Evolutionary conservation across 331 rosid species (phyloP).

Genomic region (Phaseolus coccineus): DNA sequence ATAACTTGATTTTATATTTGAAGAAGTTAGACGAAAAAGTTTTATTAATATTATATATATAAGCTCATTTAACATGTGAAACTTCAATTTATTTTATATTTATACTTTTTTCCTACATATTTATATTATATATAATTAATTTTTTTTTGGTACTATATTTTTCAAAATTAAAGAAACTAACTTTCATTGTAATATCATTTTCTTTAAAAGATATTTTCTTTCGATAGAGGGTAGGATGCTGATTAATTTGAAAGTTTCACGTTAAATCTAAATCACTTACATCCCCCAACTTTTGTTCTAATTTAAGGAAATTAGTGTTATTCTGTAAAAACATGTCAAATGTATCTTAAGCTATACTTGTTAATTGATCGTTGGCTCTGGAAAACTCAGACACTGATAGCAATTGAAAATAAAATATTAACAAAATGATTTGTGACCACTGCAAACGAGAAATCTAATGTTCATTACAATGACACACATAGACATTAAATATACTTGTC

Average conservation of each 20-base stretch:
- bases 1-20: not conserved
- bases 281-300: not conserved
- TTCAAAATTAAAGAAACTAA: not conserved
- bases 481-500: too few relatives aligned
- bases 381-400: not conserved
- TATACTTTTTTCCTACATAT: too few relatives aligned
- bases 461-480: not conserved
- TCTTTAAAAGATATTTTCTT: not conserved
- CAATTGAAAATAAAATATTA: conserved; percentile 2
- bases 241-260: not conserved
- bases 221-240: not conserved
- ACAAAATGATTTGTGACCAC: not conserved
- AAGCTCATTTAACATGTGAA: not conserved
- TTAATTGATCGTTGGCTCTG: not conserved
- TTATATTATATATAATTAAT: too few relatives aligned
- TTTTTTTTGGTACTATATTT: not conserved
- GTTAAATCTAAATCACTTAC: not conserved
- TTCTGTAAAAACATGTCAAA: not conserved
- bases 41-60: not conserved
- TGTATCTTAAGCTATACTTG: not conserved
- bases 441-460: not conserved
- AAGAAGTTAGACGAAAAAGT: not conserved
- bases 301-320: not conserved
- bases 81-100: not conserved
- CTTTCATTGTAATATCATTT: not conserved